Conservation (phyloP, 805 yeast genomes). For the Yamadazyma ubonensis region DNA sequence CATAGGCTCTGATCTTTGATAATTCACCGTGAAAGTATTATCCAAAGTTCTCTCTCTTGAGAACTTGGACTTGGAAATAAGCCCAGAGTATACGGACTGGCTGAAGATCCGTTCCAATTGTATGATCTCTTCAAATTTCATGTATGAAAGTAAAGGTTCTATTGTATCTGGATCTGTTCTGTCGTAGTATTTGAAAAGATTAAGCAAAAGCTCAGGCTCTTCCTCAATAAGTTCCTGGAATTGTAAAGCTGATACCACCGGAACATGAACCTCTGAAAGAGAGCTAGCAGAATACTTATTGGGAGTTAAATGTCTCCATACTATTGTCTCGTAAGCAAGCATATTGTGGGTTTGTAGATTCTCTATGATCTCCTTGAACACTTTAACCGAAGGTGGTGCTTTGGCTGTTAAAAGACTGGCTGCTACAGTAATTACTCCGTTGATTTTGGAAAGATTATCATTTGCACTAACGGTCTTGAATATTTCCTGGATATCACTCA, state of each 20-base stretch:
- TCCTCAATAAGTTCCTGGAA: conserved; percentile 25
- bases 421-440: neutral
- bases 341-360: conserved; percentile 2
- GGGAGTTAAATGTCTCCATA: conserved; percentile 9
- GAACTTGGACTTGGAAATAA: conserved; percentile 30
- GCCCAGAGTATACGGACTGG: conserved; percentile 19
- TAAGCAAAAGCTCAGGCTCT: conserved; percentile 29
- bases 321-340: conserved; percentile 5
- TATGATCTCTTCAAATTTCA: conserved; percentile 24
- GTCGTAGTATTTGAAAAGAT: conserved; percentile 27
- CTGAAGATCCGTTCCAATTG: conserved; percentile 21
- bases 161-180: conserved; percentile 20
- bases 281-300: conserved; percentile 5
- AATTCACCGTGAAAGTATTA: conserved; percentile 6
- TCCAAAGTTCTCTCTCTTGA: conserved; percentile 8
- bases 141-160: conserved; percentile 25
- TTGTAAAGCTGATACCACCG: conserved; percentile 18
- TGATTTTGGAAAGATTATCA: neutral
- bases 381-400: conserved; percentile 12
- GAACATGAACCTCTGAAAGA: neutral
- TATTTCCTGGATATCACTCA: neutral
- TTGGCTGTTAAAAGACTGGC: conserved; percentile 2
- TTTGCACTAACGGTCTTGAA: neutral
- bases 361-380: conserved; percentile 4
- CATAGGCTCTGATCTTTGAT: conserved; percentile 16